These are phyloP conservation scores for Strobilomyces echinocephalus DNA, from an alignment of 768 basidiomycete species.

Conservation along the genomic window DNA sequence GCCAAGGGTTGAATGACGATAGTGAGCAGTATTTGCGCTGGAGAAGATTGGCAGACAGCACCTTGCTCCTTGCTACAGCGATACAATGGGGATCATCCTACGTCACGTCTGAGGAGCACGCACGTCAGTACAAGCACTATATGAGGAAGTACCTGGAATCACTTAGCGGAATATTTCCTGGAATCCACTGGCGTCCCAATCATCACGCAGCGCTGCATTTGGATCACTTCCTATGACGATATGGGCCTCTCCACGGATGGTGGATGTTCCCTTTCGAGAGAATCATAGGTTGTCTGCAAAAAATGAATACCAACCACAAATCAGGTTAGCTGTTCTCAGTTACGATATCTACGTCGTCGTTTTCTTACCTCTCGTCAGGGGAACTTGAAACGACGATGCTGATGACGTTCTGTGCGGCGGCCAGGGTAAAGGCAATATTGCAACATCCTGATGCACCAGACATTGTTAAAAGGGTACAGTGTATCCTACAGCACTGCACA, in stretches of 20 bases:
- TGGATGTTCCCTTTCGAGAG: conserved; percentile 34
- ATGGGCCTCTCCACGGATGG: conserved; percentile 33
- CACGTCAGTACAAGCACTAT: conserved; percentile 13
- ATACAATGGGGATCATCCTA: conserved; percentile 15
- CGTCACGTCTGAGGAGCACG: conserved; percentile 14
- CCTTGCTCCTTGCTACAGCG: neutral
- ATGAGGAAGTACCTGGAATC: conserved; percentile 25
- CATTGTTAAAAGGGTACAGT: neutral
- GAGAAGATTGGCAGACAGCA: neutral
- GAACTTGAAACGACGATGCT: too few species aligned
- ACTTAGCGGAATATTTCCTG: conserved; percentile 17
- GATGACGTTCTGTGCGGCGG: too few species aligned
- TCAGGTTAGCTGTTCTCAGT: neutral
- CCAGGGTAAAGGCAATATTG: neutral
- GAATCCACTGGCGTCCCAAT: conserved; percentile 21
- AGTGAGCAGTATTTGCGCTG: neutral
- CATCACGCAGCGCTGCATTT: conserved; percentile 34
- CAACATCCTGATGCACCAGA: neutral
- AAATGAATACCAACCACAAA: conserved; percentile 8
- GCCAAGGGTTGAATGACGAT: neutral
- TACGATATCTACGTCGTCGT: too few species aligned
- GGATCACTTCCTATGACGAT: conserved; percentile 19
- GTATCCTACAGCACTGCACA: neutral
- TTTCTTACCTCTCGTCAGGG: too few species aligned
- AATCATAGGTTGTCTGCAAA: conserved; percentile 24